Base-by-base conservation (phyloP, 495 filamentous ascomycete species). In the Xanthoparmelia taractica region DNA sequence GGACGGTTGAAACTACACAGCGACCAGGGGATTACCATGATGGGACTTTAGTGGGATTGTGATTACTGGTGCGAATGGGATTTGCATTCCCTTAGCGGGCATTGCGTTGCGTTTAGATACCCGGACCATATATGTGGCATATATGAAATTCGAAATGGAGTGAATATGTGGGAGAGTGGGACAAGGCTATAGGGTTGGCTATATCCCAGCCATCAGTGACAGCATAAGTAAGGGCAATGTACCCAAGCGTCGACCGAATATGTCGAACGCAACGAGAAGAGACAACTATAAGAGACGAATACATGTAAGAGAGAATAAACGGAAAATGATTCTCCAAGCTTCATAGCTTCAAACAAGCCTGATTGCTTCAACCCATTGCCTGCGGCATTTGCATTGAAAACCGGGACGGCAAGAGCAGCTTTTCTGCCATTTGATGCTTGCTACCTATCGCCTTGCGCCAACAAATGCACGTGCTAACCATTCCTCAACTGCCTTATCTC, bases 41-140 rank as follows among this genome's bases (percentile, higher is more conserved):
- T 27, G 47, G 47, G 25, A 50, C 12, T 52, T 17, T 5, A 15
- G 17, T 27, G 12, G 48, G 27, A 8, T 15, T 20, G 8, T 48
- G n/a, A 27, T 18, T 1, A 31, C 10, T 31, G 13, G 23, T 4
- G 48, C 25, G 4, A 52, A 52, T 7, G 48, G 45, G 23, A 4
- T 31, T 0, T 52, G 25, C 25, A 31, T 52, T 52, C 12, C 1
- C n/a, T 31, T 8, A 52, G 27, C 48, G 25, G 48, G 48, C 4
- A 31, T 52, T 52, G 27, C 48, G 4, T 52, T 52, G 48, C 48
- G 31, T 52, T 52, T 29, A 17, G 48, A 52, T 52, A 52, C 48
- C 48, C 48, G 3, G 25, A 52, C 27, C 48, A 31, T 52, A 52
- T 52, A 17, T 52, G 48, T 6, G 4, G n/a, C n/a, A 8, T 29